A percentile compares a stretch with the other conserved stretches of the same genome.
These are phyloP conservation scores for Mortierella antarctica DNA, from an alignment of 192 early-diverging fungal species.

Conservation along the genomic window DNA sequence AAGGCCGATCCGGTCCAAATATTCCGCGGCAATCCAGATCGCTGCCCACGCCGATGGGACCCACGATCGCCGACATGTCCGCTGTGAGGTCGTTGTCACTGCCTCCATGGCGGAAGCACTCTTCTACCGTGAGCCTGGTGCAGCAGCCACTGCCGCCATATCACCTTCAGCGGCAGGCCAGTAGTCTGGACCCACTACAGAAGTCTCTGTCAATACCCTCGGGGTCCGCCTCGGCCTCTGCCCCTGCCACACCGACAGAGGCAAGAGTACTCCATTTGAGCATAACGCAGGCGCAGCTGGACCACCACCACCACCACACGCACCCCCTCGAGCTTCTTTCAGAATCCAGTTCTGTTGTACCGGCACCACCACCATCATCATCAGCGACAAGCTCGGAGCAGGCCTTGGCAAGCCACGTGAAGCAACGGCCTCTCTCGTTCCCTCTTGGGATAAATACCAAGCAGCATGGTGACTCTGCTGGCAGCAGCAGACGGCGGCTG, in stretches of 20 bases:
- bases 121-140: neutral
- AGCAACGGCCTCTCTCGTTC: too few relatives aligned
- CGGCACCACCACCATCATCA: neutral
- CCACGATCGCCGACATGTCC: slow-evolving; percentile 2
- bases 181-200: neutral
- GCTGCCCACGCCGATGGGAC: neutral
- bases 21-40: slow-evolving; percentile 9
- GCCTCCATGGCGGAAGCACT: slow-evolving; percentile 33
- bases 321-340: neutral
- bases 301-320: neutral
- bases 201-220: neutral
- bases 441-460: too few relatives aligned
- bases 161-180: neutral
- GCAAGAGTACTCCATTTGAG: too few relatives aligned
- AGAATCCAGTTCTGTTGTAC: neutral
- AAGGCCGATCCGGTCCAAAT: too few relatives aligned
- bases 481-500: neutral
- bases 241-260: too few relatives aligned
- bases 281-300: neutral
- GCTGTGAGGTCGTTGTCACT: slow-evolving; percentile 19
- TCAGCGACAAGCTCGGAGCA: neutral
- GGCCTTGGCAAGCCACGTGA: neutral
- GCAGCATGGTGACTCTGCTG: neutral
- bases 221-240: too few relatives aligned
- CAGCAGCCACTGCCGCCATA: neutral